Evolutionary conservation across 805 yeast genomes (phyloP), one percentile per base, ranked within the genome.

Genomic region (Metschnikowia reukaufii): DNA sequence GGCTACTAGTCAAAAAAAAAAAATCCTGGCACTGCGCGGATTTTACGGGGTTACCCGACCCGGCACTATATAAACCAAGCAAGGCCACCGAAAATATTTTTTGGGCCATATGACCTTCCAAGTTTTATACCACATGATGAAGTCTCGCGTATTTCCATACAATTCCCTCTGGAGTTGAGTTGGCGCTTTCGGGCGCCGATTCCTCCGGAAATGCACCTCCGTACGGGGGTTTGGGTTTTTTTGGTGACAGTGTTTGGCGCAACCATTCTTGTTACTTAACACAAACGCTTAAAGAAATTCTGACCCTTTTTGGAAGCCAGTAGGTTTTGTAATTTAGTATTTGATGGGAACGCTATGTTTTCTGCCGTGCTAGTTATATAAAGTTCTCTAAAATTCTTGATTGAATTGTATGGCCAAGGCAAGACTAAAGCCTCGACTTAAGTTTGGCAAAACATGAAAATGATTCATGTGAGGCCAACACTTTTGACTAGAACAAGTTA

Each of bases 91-190:
- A 44, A 16, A 18, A 13, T 61, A 63, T 33, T 45, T 50, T 56
- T 60, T 15, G 4, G 15, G 55, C 65, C 66, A 63, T 73, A 77
- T 77, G 81, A 77, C 84, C 82, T 79, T 81, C 84, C 80, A 78
- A 78, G 82, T 79, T 79, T 78, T 76, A 77, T 68, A 74, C 72
- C 65, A 68, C 56, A 77, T 79, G 84, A 79, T 79, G 84, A 79
- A 74, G 68, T 67, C 79, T 77, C 74, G 77, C 82, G 82, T 79
- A 57, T 62, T 55, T 62, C 59, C 74, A 60, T 53, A 71, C 75
- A 61, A 60, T 64, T 65, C 75, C 77, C 76, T 64, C 52, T 45
- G 59, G 60, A 50, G 76, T 72, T 68, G 76, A 69, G 73, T 68
- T 54, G 53, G 59, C 50, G 55, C 40, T 25, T 27, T 35, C 41